These are phyloP conservation scores for Eremothecium gossypii DNA, from an alignment of 1,139 yeast species.

Conservation along the genomic window DNA sequence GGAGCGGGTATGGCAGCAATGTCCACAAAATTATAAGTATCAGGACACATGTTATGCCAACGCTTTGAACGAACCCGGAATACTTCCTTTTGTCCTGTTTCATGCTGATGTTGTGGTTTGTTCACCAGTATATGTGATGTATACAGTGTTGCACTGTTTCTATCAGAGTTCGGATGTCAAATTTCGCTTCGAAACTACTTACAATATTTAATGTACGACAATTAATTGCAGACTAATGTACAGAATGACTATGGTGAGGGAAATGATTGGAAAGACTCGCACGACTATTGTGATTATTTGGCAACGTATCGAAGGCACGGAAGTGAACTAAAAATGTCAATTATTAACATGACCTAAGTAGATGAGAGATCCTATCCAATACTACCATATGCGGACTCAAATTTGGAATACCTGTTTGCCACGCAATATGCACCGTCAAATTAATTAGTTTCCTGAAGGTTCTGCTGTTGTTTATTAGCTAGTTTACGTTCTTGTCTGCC, in stretches of 20 bases:
- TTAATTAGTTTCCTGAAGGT: constrained; percentile 3
- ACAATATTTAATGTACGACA: constrained; percentile 3
- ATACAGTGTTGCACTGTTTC: neutral
- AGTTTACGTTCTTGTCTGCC: constrained; percentile 70
- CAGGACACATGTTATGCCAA: constrained; percentile 16
- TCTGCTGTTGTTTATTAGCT: constrained; percentile 36
- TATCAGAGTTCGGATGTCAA: too few species aligned
- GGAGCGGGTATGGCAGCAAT: constrained; percentile 13
- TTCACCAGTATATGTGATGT: too few species aligned
- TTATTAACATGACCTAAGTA: too few species aligned
- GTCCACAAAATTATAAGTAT: constrained; percentile 18
- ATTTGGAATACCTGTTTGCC: too few species aligned
- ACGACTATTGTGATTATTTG: too few species aligned
- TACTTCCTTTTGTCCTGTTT: constrained; percentile 17
- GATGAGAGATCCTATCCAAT: too few species aligned
- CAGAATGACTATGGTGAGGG: constrained; percentile 1
- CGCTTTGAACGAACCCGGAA: constrained; percentile 23
- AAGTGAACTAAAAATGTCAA: too few species aligned
- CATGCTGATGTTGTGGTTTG: neutral
- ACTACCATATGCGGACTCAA: too few species aligned
- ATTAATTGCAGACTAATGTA: constrained; percentile 2
- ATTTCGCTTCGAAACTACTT: constrained; percentile 1
- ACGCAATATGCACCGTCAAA: neutral
- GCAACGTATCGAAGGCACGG: too few species aligned
- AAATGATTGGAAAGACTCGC: neutral